Conservation (phyloP, 2,329 filamentous ascomycete species). For the Biscogniauxia sp. region DNA sequence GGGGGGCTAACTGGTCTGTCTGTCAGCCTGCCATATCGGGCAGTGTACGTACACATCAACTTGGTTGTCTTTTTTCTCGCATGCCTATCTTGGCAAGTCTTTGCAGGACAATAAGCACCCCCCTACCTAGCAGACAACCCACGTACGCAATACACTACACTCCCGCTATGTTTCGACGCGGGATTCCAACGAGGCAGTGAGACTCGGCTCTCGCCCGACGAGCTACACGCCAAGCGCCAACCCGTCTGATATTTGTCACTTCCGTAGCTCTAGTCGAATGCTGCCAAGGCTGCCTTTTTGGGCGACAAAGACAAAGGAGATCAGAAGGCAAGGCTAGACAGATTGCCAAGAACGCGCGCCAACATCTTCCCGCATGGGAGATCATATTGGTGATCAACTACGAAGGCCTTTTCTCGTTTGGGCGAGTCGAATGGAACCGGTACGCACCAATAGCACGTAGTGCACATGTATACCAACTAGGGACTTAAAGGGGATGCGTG, state of each 20-base stretch:
- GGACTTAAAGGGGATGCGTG: neutral
- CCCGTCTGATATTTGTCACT: neutral
- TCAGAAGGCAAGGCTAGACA: neutral
- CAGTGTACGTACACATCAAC: neutral
- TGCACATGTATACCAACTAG: neutral
- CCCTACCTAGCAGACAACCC: neutral
- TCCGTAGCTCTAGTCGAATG: neutral
- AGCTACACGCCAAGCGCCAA: neutral
- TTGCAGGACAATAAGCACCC: neutral
- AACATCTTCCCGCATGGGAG: neutral
- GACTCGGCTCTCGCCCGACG: neutral
- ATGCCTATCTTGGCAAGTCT: neutral
- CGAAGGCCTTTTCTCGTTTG: neutral
- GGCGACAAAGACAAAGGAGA: neutral
- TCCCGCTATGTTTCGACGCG: neutral
- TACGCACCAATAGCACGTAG: neutral
- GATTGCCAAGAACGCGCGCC: neutral
- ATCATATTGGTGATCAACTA: neutral
- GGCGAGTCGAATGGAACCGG: neutral
- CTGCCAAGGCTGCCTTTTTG: neutral
- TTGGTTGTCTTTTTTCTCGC: neutral
- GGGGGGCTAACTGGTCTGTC: neutral
- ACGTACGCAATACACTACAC: neutral
- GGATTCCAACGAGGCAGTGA: neutral
- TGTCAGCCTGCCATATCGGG: neutral